Conservation (phyloP, 1,139 yeast genomes). For the Trichomonascaceae sp. region DNA sequence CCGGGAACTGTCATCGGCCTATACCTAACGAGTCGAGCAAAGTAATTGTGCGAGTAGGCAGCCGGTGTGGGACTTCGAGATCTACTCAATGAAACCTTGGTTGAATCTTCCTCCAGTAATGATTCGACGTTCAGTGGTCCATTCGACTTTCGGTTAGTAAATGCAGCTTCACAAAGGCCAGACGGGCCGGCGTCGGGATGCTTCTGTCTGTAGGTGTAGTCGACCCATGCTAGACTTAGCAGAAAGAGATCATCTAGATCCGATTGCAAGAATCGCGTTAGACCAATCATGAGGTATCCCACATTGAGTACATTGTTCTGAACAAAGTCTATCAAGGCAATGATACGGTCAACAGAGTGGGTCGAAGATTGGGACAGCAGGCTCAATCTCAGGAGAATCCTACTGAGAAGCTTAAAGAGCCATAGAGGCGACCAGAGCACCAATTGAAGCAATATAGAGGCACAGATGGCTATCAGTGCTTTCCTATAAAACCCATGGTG, state of each 20-base stretch:
- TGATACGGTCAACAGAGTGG: slow-evolving; percentile 10
- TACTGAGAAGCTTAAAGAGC: slow-evolving; percentile 4
- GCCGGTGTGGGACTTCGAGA: no score
- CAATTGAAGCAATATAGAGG: slow-evolving; percentile 30
- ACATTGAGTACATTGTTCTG: slow-evolving; percentile 31
- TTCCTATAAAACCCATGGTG: slow-evolving; percentile 25
- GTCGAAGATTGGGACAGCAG: slow-evolving; percentile 11
- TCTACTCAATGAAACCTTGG: no score
- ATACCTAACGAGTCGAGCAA: not conserved
- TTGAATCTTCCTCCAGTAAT: no score
- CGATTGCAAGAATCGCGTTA: slow-evolving; percentile 28
- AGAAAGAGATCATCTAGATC: slow-evolving; percentile 30
- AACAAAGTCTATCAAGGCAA: slow-evolving; percentile 18
- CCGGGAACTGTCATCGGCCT: not conserved
- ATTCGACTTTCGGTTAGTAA: no score
- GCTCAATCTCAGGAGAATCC: slow-evolving; percentile 9
- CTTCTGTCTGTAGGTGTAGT: slow-evolving; percentile 25
- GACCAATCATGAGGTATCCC: slow-evolving; percentile 32
- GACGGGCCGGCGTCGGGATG: slow-evolving; percentile 27
- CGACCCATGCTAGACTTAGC: slow-evolving; percentile 31
- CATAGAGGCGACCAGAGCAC: slow-evolving; percentile 26
- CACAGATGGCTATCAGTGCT: slow-evolving; percentile 25
- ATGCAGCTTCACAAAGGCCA: no score
- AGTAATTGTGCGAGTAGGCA: not conserved
- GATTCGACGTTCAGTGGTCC: no score